phyloP scores from a whole-genome alignment of 257 asterid species.

The Hygrophila difformis region DNA sequence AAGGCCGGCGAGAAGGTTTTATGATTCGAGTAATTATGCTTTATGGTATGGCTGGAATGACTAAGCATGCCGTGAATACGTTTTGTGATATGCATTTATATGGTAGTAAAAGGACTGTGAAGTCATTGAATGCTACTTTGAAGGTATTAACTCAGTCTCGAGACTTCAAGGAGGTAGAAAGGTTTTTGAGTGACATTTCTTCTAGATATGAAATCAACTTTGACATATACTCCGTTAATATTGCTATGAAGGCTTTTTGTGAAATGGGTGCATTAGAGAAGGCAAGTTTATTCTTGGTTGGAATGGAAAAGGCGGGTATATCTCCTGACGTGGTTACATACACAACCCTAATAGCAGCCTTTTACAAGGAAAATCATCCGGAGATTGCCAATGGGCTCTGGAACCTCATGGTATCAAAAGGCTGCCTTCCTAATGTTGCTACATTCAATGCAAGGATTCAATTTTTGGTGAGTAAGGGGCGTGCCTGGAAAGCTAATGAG shows the following conservation, averaged over 20 bases:
- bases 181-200: slow-evolving; percentile 42
- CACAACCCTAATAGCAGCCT: slow-evolving; percentile 66
- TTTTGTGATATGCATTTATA: slow-evolving; percentile 68
- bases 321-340: slow-evolving; percentile 71
- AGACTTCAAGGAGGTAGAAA: slow-evolving; percentile 43
- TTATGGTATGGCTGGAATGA: slow-evolving; percentile 72
- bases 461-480: slow-evolving; percentile 46
- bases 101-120: slow-evolving; percentile 60
- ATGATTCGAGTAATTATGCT: slow-evolving; percentile 58
- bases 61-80: slow-evolving; percentile 50
- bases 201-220: slow-evolving; percentile 33
- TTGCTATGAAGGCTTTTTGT: slow-evolving; percentile 58
- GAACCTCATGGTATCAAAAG: slow-evolving; percentile 63
- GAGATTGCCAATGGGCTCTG: slow-evolving; percentile 69
- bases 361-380: slow-evolving; percentile 37
- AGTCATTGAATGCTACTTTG: slow-evolving; percentile 73
- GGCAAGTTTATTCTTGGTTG: slow-evolving; percentile 47
- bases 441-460: slow-evolving; percentile 79
- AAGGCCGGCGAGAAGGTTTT: slow-evolving; percentile 88
- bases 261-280: slow-evolving; percentile 47
- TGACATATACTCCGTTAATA: slow-evolving; percentile 53
- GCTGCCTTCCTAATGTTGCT: slow-evolving; percentile 63
- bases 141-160: slow-evolving; percentile 57
- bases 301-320: slow-evolving; percentile 52
- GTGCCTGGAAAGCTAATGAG: slow-evolving; percentile 73